These are phyloP conservation scores for Coleophoma crateriformis DNA, from an alignment of 2,329 filamentous ascomycete genomes.

Conservation along the genomic window DNA sequence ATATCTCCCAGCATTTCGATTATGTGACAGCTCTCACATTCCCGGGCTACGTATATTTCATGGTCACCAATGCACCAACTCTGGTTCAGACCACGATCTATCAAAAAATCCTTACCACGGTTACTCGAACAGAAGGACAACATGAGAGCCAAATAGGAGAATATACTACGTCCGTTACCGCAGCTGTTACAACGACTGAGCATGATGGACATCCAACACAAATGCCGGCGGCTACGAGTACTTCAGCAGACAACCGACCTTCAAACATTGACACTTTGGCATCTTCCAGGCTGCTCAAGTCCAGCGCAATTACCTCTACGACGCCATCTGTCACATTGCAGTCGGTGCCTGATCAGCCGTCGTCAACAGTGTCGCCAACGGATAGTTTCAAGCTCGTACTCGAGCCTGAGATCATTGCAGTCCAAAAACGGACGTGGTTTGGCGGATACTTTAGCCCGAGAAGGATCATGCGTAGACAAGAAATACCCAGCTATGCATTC, in stretches of 20 bases:
- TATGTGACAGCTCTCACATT: background rate
- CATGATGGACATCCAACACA: background rate
- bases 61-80: background rate
- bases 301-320: no score
- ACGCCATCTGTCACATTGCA: no score
- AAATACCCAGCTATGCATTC: background rate
- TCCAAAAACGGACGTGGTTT: background rate
- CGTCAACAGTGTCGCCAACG: background rate
- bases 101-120: background rate
- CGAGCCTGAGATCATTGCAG: background rate
- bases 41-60: background rate
- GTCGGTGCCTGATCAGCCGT: no score
- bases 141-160: no score
- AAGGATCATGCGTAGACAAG: background rate
- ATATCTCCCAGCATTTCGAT: background rate
- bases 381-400: background rate
- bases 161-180: no score
- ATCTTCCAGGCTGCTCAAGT: no score
- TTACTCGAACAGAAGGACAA: background rate
- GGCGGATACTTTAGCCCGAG: background rate
- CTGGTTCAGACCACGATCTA: background rate
- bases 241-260: no score
- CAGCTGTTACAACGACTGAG: background rate
- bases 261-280: no score
- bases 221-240: no score